phyloP scores from a whole-genome alignment of 2,329 filamentous ascomycete genomes.

The Anisogramma anomala region DNA sequence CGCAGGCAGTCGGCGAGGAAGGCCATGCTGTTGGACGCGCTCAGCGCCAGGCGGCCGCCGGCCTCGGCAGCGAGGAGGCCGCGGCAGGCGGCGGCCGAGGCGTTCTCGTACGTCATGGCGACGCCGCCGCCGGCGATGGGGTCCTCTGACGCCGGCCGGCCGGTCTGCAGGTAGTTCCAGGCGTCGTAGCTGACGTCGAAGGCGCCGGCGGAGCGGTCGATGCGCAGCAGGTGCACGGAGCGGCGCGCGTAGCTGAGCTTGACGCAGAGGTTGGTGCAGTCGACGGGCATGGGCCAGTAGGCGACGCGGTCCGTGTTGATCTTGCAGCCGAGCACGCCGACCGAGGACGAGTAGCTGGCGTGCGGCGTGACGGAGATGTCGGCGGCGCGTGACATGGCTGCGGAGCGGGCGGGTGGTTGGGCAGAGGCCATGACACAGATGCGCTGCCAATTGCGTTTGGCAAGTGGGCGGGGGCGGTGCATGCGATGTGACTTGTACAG shows the following conservation, averaged over 20 bases:
- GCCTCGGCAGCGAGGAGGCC: conserved; percentile 37
- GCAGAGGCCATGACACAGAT: too few relatives aligned
- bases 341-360: conserved; percentile 41
- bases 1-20: conserved; percentile 36
- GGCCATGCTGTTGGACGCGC: conserved; percentile 42
- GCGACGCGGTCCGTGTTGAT: conserved; percentile 47
- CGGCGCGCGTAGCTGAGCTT: conserved; percentile 37
- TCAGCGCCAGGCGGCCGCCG: conserved; percentile 26
- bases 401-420: too few relatives aligned
- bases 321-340: conserved; percentile 48
- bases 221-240: conserved; percentile 42
- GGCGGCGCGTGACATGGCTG: too few relatives aligned
- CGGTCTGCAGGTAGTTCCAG: conserved; percentile 43
- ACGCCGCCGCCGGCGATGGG: conserved; percentile 37
- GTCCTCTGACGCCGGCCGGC: conserved; percentile 32
- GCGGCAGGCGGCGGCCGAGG: conserved; percentile 34
- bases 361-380: conserved; percentile 39
- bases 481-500: too few relatives aligned
- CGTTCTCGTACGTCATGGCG: conserved; percentile 34
- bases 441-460: too few relatives aligned
- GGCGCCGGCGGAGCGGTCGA: conserved; percentile 44
- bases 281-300: conserved; percentile 42
- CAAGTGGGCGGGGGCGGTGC: too few relatives aligned
- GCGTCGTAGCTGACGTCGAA: conserved; percentile 43
- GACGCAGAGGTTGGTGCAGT: conserved; percentile 45